Evolutionary conservation across 768 basidiomycete genomes (phyloP).

Genomic region (Trametes villosa): DNA sequence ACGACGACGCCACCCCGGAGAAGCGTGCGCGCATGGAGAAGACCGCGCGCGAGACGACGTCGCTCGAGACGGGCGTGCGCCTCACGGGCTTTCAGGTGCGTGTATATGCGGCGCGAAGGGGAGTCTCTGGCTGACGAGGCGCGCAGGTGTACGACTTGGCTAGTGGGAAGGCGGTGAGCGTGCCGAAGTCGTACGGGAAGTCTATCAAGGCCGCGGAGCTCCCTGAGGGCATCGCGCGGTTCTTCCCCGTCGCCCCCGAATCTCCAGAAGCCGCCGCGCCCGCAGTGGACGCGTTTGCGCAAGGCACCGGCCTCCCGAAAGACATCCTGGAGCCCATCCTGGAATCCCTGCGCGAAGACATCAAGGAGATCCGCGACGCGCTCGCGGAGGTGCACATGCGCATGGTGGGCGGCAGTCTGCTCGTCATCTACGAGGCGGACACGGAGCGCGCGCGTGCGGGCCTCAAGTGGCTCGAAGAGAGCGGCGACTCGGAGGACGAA

Average conservation of each 20-base stretch:
- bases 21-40: constrained; percentile 82
- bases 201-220: constrained; percentile 70
- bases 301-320: constrained; percentile 57
- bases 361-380: constrained; percentile 53
- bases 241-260: constrained; percentile 61
- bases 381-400: constrained; percentile 65
- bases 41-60: constrained; percentile 72
- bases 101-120: constrained; percentile 15
- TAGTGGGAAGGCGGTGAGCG: constrained; percentile 57
- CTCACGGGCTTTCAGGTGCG: constrained; percentile 91
- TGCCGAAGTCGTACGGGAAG: constrained; percentile 80
- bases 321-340: constrained; percentile 62
- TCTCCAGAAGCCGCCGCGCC: constrained; percentile 6
- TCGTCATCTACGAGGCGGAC: constrained; percentile 82
- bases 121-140: neutral
- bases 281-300: constrained; percentile 19
- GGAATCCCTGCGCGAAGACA: constrained; percentile 52
- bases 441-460: constrained; percentile 42
- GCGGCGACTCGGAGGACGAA: constrained; percentile 43
- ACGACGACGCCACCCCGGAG: constrained; percentile 62
- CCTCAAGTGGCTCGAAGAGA: constrained; percentile 42
- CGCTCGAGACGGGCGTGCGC: constrained; percentile 72
- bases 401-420: constrained; percentile 80
- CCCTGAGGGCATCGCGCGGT: constrained; percentile 72
- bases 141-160: constrained; percentile 73